Conservation (phyloP, 1,139 yeast species). For the Blastobotrys ciferrii region DNA sequence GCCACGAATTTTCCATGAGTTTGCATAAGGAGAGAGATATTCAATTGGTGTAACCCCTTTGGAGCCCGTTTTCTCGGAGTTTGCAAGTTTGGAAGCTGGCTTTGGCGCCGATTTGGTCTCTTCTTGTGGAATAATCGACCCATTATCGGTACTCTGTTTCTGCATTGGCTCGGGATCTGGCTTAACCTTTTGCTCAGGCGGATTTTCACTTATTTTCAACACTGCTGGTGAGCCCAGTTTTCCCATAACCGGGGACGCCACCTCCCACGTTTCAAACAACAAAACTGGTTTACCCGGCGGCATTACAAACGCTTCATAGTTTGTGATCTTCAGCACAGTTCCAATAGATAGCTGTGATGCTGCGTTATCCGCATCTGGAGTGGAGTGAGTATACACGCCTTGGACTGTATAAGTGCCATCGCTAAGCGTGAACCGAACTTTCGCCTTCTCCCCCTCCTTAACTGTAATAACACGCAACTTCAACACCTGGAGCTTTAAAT, state of each 20-base stretch:
- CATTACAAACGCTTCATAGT: conserved; percentile 20
- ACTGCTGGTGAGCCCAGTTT: conserved; percentile 14
- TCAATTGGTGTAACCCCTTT: conserved; percentile 65
- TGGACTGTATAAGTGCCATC: conserved; percentile 23
- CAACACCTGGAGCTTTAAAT: conserved; percentile 14
- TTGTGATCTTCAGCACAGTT: conserved; percentile 15
- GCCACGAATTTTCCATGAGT: conserved; percentile 88
- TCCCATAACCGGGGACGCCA: conserved; percentile 7
- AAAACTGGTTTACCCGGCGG: conserved; percentile 17
- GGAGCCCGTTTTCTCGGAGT: neutral
- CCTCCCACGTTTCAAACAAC: conserved; percentile 14
- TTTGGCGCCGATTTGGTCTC: conserved; percentile 5
- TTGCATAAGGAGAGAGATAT: conserved; percentile 86
- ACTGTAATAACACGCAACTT: conserved; percentile 18
- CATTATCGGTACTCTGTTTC: neutral
- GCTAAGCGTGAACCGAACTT: conserved; percentile 21
- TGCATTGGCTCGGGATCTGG: neutral
- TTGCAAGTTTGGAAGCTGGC: conserved; percentile 6
- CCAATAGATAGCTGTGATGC: conserved; percentile 8
- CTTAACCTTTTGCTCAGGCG: neutral
- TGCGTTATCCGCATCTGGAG: conserved; percentile 6
- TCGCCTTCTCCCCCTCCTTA: conserved; percentile 16
- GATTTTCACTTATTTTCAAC: conserved; percentile 5
- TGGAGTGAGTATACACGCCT: conserved; percentile 18
- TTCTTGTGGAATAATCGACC: conserved; percentile 5